These are phyloP conservation scores for Yamadazyma epiphylla DNA, from an alignment of 1,139 yeast species.

Conservation along the genomic window DNA sequence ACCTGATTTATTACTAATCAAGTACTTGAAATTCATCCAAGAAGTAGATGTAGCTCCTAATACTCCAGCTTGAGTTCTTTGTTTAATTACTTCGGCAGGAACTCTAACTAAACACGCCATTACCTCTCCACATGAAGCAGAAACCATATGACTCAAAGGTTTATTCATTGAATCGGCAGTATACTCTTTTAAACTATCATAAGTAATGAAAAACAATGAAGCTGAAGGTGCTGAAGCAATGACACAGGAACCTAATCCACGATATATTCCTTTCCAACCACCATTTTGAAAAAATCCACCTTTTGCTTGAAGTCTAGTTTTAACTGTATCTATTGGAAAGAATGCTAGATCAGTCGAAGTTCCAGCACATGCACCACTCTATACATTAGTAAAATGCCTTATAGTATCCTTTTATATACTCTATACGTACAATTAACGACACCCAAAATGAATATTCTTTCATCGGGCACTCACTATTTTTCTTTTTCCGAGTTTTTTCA, in stretches of 20 bases:
- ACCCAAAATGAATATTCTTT: slow-evolving; percentile 6
- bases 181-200: slow-evolving; percentile 66
- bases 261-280: slow-evolving; percentile 86
- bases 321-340: slow-evolving; percentile 93
- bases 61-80: slow-evolving; percentile 77
- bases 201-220: slow-evolving; percentile 81
- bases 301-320: slow-evolving; percentile 89
- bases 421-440: slow-evolving; percentile 13
- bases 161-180: slow-evolving; percentile 32
- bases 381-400: slow-evolving; percentile 1
- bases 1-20: slow-evolving; percentile 57
- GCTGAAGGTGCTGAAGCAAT: slow-evolving; percentile 96
- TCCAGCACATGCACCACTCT: slow-evolving; percentile 96
- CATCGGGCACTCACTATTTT: slow-evolving; percentile 15
- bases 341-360: slow-evolving; percentile 91
- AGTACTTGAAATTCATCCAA: slow-evolving; percentile 59
- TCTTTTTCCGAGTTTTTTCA: slow-evolving; percentile 53
- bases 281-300: slow-evolving; percentile 94
- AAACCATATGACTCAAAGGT: slow-evolving; percentile 68
- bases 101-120: slow-evolving; percentile 93
- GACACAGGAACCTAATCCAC: slow-evolving; percentile 90
- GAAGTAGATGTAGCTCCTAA: slow-evolving; percentile 51
- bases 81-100: slow-evolving; percentile 95
- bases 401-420: too few species aligned
- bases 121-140: slow-evolving; percentile 87